Conservation (phyloP, 2,329 filamentous ascomycete genomes). For the Fusarium chlamydosporum region DNA sequence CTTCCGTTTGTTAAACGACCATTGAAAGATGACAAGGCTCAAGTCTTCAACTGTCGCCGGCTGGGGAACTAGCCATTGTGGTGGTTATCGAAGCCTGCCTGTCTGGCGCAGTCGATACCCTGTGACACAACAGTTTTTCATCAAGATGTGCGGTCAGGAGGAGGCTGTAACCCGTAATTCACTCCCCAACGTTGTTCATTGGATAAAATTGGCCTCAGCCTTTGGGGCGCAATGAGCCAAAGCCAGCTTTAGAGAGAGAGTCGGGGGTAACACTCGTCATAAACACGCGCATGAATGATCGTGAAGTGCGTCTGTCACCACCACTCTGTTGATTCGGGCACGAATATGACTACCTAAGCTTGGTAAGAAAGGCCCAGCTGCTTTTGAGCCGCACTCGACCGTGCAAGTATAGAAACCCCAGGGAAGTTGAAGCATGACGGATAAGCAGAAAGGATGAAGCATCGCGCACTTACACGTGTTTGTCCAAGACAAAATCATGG, state of each 20-base stretch:
- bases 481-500: conserved; percentile 10
- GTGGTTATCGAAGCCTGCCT: background rate
- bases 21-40: background rate
- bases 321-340: conserved; percentile 13
- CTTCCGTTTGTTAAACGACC: background rate
- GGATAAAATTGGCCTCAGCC: conserved; percentile 1
- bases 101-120: background rate
- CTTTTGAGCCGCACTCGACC: conserved; percentile 32
- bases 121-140: background rate
- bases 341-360: conserved; percentile 22
- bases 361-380: background rate
- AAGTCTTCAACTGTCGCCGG: background rate
- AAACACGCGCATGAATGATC: background rate
- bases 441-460: background rate
- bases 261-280: background rate
- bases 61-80: background rate
- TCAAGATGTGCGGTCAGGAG: background rate
- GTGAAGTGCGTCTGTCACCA: background rate
- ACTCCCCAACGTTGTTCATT: background rate
- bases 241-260: background rate
- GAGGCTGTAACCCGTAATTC: background rate
- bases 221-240: conserved; percentile 5
- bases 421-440: background rate
- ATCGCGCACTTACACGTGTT: background rate
- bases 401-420: conserved; percentile 28